These are phyloP conservation scores for Phytopythium boreale DNA, from an alignment of 352 stramenopile species.

Conservation along the genomic window DNA sequence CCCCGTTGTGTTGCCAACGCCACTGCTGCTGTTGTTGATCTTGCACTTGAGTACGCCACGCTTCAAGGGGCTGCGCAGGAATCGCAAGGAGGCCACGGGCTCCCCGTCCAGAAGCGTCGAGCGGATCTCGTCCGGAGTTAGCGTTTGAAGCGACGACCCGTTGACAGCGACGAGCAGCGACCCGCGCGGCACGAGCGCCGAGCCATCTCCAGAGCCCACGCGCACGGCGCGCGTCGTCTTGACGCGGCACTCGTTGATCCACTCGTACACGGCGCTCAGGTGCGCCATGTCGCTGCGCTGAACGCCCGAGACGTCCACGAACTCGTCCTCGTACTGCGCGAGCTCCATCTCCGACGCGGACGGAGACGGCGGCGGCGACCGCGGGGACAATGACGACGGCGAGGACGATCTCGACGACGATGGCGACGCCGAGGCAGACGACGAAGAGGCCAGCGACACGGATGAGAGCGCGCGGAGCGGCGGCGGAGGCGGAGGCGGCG, in stretches of 20 bases:
- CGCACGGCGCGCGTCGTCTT: conserved; percentile 42
- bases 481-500: conserved; percentile 2
- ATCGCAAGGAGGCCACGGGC: conserved; percentile 27
- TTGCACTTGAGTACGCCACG: conserved; percentile 49
- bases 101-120: conserved; percentile 34
- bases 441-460: neutral
- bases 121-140: conserved; percentile 38
- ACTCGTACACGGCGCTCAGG: conserved; percentile 46
- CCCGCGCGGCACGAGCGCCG: conserved; percentile 33
- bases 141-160: conserved; percentile 56
- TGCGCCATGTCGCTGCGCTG: conserved; percentile 35
- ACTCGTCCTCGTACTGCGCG: conserved; percentile 17
- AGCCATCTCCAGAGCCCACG: conserved; percentile 12
- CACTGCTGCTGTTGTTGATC: conserved; percentile 2
- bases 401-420: conserved; percentile 1
- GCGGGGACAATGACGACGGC: conserved; percentile 2
- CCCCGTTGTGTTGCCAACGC: neutral
- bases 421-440: neutral
- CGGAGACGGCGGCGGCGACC: conserved; percentile 3
- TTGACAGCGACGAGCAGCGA: conserved; percentile 63
- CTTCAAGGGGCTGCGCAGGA: conserved; percentile 43
- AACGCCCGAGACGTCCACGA: conserved; percentile 27
- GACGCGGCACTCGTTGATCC: conserved; percentile 47
- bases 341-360: conserved; percentile 11
- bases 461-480: neutral